These are phyloP conservation scores for Arthrobotrys conoides DNA, from an alignment of 2,329 filamentous ascomycete species.

Conservation along the genomic window DNA sequence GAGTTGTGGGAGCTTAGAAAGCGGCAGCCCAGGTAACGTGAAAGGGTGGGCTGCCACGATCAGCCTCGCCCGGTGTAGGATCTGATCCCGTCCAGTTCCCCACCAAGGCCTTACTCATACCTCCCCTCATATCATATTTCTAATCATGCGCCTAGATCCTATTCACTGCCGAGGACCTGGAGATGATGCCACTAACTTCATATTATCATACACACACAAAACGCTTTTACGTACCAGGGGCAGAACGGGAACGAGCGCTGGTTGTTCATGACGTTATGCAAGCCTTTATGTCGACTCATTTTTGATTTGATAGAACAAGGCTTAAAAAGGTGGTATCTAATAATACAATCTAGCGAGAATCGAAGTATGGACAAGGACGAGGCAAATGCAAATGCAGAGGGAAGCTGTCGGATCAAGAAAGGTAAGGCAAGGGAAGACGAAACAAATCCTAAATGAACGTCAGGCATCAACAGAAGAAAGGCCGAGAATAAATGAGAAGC, in stretches of 20 bases:
- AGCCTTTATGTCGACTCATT: constrained; percentile 37
- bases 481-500: constrained; percentile 13
- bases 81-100: constrained; percentile 38
- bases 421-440: constrained; percentile 1
- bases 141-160: constrained; percentile 36
- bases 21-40: constrained; percentile 44
- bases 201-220: not conserved
- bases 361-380: constrained; percentile 26
- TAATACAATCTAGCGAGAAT: constrained; percentile 59
- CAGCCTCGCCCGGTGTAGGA: constrained; percentile 37
- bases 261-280: constrained; percentile 26
- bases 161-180: not conserved
- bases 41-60: constrained; percentile 34
- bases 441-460: constrained; percentile 44
- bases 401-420: not conserved
- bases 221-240: not conserved
- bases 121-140: constrained; percentile 21
- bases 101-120: constrained; percentile 6
- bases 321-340: constrained; percentile 33
- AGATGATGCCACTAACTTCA: constrained; percentile 18
- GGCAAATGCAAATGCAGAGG: not conserved
- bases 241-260: not conserved
- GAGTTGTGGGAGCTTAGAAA: constrained; percentile 50
- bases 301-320: constrained; percentile 19
- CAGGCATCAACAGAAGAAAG: constrained; percentile 31